Evolutionary conservation across 1,284 basidiomycete species (phyloP).

Genomic region (Sporisorium iseilematis-ciliati): DNA sequence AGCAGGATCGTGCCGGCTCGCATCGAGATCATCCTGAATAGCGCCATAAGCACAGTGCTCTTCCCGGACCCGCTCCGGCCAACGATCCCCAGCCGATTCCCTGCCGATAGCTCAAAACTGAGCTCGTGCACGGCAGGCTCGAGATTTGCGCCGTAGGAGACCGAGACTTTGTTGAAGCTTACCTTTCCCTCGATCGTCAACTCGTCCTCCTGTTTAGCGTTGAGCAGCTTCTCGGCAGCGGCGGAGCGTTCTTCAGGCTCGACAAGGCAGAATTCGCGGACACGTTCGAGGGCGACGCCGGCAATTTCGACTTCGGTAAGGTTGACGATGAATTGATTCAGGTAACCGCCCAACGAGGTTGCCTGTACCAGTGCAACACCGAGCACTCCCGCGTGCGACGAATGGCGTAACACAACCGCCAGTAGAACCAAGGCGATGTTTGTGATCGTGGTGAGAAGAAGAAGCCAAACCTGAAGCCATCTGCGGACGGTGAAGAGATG

Average conservation of each 20-base stretch:
- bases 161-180: slow-evolving; percentile 41
- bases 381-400: slow-evolving; percentile 48
- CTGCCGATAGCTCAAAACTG: slow-evolving; percentile 34
- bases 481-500: slow-evolving; percentile 44
- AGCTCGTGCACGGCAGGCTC: slow-evolving; percentile 49
- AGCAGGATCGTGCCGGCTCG: slow-evolving; percentile 42
- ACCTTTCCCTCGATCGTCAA: slow-evolving; percentile 9
- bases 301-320: slow-evolving; percentile 69
- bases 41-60: slow-evolving; percentile 49
- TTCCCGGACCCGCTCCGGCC: slow-evolving; percentile 59
- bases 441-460: slow-evolving; percentile 37
- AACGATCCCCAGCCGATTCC: slow-evolving; percentile 47
- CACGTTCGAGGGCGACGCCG: slow-evolving; percentile 66
- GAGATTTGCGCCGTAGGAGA: slow-evolving; percentile 36
- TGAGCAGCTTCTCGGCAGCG: background rate
- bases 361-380: slow-evolving; percentile 68
- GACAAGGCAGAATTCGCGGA: slow-evolving; percentile 63
- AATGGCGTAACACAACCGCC: slow-evolving; percentile 46
- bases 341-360: slow-evolving; percentile 37
- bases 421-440: slow-evolving; percentile 47
- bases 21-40: slow-evolving; percentile 53
- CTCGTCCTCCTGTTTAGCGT: slow-evolving; percentile 1
- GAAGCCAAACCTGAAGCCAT: slow-evolving; percentile 53
- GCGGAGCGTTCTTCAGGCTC: slow-evolving; percentile 37
- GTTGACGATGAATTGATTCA: slow-evolving; percentile 51